Evolutionary conservation across 2,329 filamentous ascomycete species (phyloP), one percentile per base, ranked within the genome.

Genomic region (Neofusicoccum ribis): DNA sequence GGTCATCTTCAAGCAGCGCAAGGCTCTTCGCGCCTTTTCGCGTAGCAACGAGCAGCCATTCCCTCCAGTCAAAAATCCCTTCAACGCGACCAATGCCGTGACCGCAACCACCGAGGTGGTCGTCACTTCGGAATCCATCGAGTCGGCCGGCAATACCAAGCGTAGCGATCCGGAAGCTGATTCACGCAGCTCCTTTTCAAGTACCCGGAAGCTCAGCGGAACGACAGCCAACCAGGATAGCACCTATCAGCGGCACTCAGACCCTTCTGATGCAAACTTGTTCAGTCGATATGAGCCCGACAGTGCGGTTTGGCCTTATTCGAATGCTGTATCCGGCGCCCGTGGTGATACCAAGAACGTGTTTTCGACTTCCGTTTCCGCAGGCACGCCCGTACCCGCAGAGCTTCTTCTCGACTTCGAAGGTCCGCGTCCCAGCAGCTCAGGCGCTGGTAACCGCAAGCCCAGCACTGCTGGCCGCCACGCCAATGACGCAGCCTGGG

Each of bases 1-100:
- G 65, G 86, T 87, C 46, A 91, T 91, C 66, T 90, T 88, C 73
- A 82, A 84, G 66, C 89, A 89, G 73, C 85, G 89, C 69, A 72
- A 83, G 89, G 62, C 83, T 80, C 52, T 82, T 83, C 66, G 67
- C 1, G 71, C 69, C 1, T 69, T 74, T 31, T 67, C 69, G 5
- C 66, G 69, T 11, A 63, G 47, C 37, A 69, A 37, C 63, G 50
- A 66, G 5, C 52, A 50, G 15, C 27, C 65, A 1, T 36, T 65
- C 15, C 37, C 64, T 8, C 47, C 66, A 4, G 72, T 81, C 43
- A 77, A 81, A 27, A 83, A 85, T 58, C 77, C 80, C 1, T 81
- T 84, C 67, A 76, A 72, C 2, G 67, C 82, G 84, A 20, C 56
- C 0, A 76, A 79, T 64, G 88, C 85, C 14, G 76, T 78, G 17